phyloP scores from a whole-genome alignment of 2,329 filamentous ascomycete species.

The Colletotrichum tropicicola region DNA sequence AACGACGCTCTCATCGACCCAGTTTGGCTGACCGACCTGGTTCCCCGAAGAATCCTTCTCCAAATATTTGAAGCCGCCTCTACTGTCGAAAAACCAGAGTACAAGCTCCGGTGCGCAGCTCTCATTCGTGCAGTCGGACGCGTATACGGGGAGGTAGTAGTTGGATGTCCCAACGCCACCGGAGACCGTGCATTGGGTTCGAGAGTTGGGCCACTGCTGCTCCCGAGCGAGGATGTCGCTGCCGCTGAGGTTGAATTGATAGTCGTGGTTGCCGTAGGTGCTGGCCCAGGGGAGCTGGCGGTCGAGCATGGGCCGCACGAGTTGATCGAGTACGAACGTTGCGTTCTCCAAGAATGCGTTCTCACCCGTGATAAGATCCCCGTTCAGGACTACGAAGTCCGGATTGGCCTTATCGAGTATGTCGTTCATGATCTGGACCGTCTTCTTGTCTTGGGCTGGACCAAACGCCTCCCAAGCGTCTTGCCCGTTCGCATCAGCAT shows the following conservation, averaged over 20 bases:
- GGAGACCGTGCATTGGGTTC: conserved; percentile 50
- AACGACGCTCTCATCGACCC: conserved; percentile 55
- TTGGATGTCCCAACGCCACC: conserved; percentile 53
- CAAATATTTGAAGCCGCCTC: conserved; percentile 64
- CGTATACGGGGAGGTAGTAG: conserved; percentile 56
- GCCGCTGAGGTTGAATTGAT: conserved; percentile 64
- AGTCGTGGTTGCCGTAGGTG: conserved; percentile 78
- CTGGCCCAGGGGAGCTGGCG: conserved; percentile 69
- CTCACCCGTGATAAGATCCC: conserved; percentile 77
- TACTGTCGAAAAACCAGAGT: conserved; percentile 78
- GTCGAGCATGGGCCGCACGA: conserved; percentile 66
- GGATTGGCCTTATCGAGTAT: conserved; percentile 63
- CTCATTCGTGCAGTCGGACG: conserved; percentile 40
- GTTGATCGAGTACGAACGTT: conserved; percentile 65
- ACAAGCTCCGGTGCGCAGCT: conserved; percentile 53
- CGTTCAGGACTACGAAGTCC: conserved; percentile 74
- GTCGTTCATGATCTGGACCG: conserved; percentile 62
- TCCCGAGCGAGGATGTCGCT: conserved; percentile 52
- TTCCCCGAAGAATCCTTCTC: conserved; percentile 39
- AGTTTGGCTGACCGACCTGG: conserved; percentile 48
- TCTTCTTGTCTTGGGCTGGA: conserved; percentile 64
- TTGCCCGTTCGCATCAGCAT: conserved; percentile 27
- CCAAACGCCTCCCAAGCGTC: conserved; percentile 56
- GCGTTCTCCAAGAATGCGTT: conserved; percentile 64
- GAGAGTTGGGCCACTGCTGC: conserved; percentile 45